phyloP scores from a whole-genome alignment of 2,329 filamentous ascomycete species.

The Ramularia collo-cygni region DNA sequence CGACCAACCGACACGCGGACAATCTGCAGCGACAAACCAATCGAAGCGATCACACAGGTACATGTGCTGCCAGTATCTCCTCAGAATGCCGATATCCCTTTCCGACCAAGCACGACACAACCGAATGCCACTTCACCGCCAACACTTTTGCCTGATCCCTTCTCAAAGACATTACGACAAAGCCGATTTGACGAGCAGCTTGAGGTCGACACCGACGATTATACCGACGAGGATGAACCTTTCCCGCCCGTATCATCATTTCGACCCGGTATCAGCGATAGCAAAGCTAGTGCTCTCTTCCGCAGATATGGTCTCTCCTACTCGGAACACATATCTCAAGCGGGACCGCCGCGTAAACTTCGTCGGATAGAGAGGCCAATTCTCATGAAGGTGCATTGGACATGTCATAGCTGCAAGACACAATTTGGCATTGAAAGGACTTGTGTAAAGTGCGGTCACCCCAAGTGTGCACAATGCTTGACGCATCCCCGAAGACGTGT shows the following conservation, averaged over 20 bases:
- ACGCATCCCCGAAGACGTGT: constrained; percentile 63
- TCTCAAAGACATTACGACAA: too few relatives aligned
- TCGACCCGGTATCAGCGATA: constrained; percentile 14
- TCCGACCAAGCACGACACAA: neutral
- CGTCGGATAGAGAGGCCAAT: constrained; percentile 53
- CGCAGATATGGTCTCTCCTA: constrained; percentile 32
- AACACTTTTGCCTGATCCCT: too few relatives aligned
- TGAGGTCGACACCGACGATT: constrained; percentile 15
- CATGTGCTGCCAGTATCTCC: constrained; percentile 2
- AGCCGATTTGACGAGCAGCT: too few relatives aligned
- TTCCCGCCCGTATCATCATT: constrained; percentile 15
- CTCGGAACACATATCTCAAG: constrained; percentile 23
- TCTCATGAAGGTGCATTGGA: constrained; percentile 68
- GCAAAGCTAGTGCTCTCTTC: constrained; percentile 34
- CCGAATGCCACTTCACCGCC: neutral
- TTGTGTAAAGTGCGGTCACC: constrained; percentile 71
- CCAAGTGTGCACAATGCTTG: constrained; percentile 72
- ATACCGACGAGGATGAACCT: constrained; percentile 17
- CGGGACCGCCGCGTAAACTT: constrained; percentile 21
- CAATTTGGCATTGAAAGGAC: constrained; percentile 66
- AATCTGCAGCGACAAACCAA: neutral
- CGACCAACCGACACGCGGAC: constrained; percentile 8
- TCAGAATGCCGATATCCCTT: constrained; percentile 2
- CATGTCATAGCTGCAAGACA: constrained; percentile 73
- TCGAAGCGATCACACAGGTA: constrained; percentile 6